Conservation (phyloP, 257 asterid species). For the Plantago elongata region DNA sequence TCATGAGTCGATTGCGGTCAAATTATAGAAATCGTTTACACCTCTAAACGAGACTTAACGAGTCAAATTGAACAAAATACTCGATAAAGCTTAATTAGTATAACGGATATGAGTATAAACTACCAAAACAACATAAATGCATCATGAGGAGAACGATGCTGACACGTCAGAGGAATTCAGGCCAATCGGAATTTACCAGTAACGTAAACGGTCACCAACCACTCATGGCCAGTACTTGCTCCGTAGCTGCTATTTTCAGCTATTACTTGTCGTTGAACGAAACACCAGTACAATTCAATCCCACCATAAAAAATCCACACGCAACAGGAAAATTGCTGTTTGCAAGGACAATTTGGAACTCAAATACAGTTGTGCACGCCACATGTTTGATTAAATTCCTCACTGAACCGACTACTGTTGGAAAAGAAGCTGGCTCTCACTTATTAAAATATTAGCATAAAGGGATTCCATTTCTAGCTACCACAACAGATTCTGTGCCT, state of each 20-base stretch:
- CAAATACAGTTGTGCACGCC: conserved; percentile 4
- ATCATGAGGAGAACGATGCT: background rate
- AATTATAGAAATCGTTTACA: too few species aligned
- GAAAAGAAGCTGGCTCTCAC: too few species aligned
- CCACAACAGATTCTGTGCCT: background rate
- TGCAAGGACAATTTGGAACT: background rate
- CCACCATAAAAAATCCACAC: conserved; percentile 1
- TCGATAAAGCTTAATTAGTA: too few species aligned
- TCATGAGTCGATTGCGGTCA: too few species aligned
- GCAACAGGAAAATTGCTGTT: background rate
- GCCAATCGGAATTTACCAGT: background rate
- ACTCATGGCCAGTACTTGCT: background rate
- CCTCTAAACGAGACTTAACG: too few species aligned
- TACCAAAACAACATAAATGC: too few species aligned
- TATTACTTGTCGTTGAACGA: background rate
- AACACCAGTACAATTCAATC: background rate
- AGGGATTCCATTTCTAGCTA: background rate
- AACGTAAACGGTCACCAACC: background rate
- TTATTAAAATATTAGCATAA: background rate
- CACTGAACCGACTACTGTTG: background rate
- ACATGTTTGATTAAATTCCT: background rate
- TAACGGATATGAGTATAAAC: too few species aligned
- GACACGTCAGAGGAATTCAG: conserved; percentile 4
- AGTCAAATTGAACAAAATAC: too few species aligned
- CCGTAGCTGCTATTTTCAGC: background rate